phyloP scores from a whole-genome alignment of 2,329 filamentous ascomycete genomes.

The Teratosphaeria nubilosa region DNA sequence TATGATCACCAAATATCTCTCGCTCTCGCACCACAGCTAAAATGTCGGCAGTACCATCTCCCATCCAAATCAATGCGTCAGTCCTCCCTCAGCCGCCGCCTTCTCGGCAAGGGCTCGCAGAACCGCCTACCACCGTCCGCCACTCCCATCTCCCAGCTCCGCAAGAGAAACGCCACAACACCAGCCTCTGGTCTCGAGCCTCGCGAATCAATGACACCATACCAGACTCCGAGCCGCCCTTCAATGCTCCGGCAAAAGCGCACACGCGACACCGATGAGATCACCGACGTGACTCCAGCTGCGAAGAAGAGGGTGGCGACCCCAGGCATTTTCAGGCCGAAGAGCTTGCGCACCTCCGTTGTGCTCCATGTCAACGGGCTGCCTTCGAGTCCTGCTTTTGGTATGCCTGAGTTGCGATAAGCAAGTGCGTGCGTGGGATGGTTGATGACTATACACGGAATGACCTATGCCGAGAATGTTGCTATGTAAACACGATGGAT shows the following conservation, averaged over 20 bases:
- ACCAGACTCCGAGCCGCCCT: constrained; percentile 7
- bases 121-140: constrained; percentile 14
- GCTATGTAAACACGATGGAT: not conserved
- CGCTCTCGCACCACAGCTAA: not conserved
- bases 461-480: not conserved
- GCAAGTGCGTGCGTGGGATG: not conserved
- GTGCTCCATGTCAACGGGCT: constrained; percentile 14
- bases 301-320: constrained; percentile 3
- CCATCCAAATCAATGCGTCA: not conserved
- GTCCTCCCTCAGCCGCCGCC: constrained; percentile 3
- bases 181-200: constrained; percentile 11
- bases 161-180: constrained; percentile 6
- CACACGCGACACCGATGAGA: constrained; percentile 1
- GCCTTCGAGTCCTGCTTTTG: constrained; percentile 12
- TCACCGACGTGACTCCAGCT: constrained; percentile 2
- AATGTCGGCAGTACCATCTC: constrained; percentile 1
- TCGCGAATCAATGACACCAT: constrained; percentile 7
- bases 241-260: constrained; percentile 2
- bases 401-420: not conserved
- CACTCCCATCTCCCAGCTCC: constrained; percentile 10
- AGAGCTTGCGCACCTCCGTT: constrained; percentile 10
- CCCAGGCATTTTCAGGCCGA: constrained; percentile 7
- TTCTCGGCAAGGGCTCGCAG: constrained; percentile 4
- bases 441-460: not conserved
- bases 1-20: constrained; percentile 3